Base-by-base conservation (phyloP, 2,329 filamentous ascomycete genomes). In the Escovopsis weberi region DNA sequence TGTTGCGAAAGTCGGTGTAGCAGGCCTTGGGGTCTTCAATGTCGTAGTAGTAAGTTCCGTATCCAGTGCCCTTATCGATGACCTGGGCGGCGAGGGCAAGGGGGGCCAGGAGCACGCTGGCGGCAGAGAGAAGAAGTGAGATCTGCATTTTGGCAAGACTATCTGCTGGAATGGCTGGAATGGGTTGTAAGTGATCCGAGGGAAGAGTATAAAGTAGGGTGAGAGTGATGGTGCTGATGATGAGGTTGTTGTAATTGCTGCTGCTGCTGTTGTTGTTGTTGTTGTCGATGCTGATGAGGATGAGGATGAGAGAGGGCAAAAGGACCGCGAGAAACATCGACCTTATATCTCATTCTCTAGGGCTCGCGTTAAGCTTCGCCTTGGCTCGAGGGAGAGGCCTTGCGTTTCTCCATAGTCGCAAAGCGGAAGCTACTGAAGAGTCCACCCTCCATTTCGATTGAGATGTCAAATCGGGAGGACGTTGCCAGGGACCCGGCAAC, bases 1-100 rank as follows among this genome's bases (percentile, higher is more conserved):
- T 28, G 26, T 26, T 4, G 19, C 18, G 26, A 10, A 43, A 30
- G 37, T 44, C 39, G 5, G 28, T 37, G n/a, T 19, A 12, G 40
- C 43, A 44, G 11, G 43, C 26, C 28, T 36, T 33, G 9, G 32
- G 26, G 8, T 42, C 33, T 28, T 41, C 28, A n/a, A 44, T 7
- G 39, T 44, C 43, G 37, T 39, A 44, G 23, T 44, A 44, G 43
- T 41, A 42, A 12, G 43, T 44, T 15, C 43, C 43, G 36, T 35
- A 41, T 18, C 43, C 43, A 12, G 32, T 41, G 18, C 43, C 39
- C n/a, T 19, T 37, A 32, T 30, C 30, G 41, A 39, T 32, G n/a
- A 43, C 32, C 12, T 34, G 11, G 26, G 19, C 15, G 26, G 41
- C 18, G 28, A 33, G 23, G 39, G 19, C 18, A n/a, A 23, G n/a